These are phyloP conservation scores for Stephanodiscus triporus DNA, from an alignment of 108 stramenopile species.

Conservation along the genomic window DNA sequence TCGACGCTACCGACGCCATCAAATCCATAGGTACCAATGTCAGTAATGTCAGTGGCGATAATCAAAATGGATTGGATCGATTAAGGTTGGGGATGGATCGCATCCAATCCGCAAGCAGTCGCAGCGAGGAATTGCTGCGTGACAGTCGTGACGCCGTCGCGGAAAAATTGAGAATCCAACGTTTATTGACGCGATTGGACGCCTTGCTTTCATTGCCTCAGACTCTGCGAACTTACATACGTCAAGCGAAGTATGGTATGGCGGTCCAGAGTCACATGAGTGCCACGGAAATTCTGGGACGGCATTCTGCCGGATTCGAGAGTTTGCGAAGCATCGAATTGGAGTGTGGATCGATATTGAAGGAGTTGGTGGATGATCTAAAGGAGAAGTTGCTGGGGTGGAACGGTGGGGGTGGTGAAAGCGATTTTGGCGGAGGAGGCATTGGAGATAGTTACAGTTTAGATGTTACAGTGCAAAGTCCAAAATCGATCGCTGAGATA, in stretches of 20 bases:
- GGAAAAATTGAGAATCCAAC: conserved; percentile 80
- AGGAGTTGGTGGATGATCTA: conserved; percentile 48
- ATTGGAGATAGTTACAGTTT: neutral
- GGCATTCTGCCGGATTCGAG: conserved; percentile 85
- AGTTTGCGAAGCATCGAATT: conserved; percentile 78
- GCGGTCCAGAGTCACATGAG: conserved; percentile 64
- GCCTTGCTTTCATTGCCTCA: conserved; percentile 72
- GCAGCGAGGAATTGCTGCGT: conserved; percentile 60
- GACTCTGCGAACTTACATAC: conserved; percentile 65
- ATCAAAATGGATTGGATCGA: conserved; percentile 52
- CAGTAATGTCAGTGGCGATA: conserved; percentile 26
- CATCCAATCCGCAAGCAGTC: conserved; percentile 38
- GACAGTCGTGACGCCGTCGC: conserved; percentile 73
- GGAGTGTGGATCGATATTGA: conserved; percentile 73
- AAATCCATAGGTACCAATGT: conserved; percentile 78
- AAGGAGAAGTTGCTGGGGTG: conserved; percentile 65
- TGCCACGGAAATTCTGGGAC: conserved; percentile 70
- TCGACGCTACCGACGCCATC: conserved; percentile 97
- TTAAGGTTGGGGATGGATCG: conserved; percentile 53
- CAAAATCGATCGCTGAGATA: conserved; percentile 71
- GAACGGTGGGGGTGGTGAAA: conserved; percentile 55
- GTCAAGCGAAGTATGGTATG: conserved; percentile 56
- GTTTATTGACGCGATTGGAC: conserved; percentile 78
- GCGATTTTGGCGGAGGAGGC: conserved; percentile 21
- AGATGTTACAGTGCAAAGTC: conserved; percentile 19